Conservation (phyloP, 345 rosid species). For the Trapa incisa region DNA sequence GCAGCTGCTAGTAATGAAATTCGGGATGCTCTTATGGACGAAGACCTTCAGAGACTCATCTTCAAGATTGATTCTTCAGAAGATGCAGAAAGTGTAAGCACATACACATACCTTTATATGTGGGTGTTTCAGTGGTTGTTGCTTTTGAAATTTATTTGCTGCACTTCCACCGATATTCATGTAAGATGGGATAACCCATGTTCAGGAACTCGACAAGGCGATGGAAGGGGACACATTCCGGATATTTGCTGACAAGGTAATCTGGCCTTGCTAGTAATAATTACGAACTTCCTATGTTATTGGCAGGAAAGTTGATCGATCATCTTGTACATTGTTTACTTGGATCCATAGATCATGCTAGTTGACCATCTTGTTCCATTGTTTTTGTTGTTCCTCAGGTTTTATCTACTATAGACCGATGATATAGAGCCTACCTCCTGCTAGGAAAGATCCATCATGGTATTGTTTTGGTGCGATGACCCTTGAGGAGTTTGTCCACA, state of each 20-base stretch:
- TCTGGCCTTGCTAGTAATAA: background rate
- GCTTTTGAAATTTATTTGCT: background rate
- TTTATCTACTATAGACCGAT: conserved; percentile 19
- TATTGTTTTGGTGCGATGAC: background rate
- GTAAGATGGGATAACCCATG: conserved; percentile 9
- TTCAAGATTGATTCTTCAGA: conserved; percentile 27
- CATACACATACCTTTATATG: background rate
- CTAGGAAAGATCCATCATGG: background rate
- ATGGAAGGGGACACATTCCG: conserved; percentile 38
- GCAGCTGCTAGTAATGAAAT: conserved; percentile 50
- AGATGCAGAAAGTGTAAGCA: conserved; percentile 33
- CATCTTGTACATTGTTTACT: background rate
- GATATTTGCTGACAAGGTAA: conserved; percentile 40
- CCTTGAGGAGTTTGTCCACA: background rate
- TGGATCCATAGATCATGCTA: background rate
- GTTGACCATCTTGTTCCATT: background rate
- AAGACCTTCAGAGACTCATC: conserved; percentile 32
- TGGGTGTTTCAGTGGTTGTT: background rate
- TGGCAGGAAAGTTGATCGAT: background rate
- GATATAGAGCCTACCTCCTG: background rate
- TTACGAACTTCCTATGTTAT: background rate
- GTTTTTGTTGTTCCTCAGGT: conserved; percentile 11
- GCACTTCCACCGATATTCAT: background rate
- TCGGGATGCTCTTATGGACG: conserved; percentile 27
- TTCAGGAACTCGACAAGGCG: conserved; percentile 47